phyloP scores from a whole-genome alignment of 495 filamentous ascomycete genomes.

The Bacidia rubella region DNA sequence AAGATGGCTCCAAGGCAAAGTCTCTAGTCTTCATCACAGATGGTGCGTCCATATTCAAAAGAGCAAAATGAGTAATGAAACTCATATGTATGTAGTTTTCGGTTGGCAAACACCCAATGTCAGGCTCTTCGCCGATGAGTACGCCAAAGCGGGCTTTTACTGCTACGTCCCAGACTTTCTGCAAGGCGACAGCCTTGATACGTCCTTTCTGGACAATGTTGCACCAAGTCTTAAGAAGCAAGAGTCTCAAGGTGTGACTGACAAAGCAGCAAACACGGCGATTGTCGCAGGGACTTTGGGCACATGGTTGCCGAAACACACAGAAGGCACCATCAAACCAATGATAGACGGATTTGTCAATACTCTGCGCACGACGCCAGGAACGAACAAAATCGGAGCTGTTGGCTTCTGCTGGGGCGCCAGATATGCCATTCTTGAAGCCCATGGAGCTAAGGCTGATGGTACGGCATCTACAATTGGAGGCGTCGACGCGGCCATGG shows the following conservation, averaged over 20 bases:
- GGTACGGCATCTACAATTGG: slow-evolving; percentile 25
- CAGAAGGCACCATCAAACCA: slow-evolving; percentile 18
- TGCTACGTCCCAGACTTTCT: slow-evolving; percentile 31
- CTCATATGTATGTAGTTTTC: slow-evolving; percentile 22
- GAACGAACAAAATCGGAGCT: slow-evolving; percentile 27
- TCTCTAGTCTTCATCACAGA: slow-evolving; percentile 25
- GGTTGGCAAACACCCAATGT: slow-evolving; percentile 28
- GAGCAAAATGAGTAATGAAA: not conserved
- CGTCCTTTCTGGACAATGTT: slow-evolving; percentile 26
- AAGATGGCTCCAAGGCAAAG: slow-evolving; percentile 23
- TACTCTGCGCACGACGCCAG: slow-evolving; percentile 21
- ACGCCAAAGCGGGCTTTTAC: slow-evolving; percentile 29
- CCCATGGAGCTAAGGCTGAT: slow-evolving; percentile 19
- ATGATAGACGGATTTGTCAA: slow-evolving; percentile 20
- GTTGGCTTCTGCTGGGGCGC: slow-evolving; percentile 33
- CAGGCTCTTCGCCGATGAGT: slow-evolving; percentile 32
- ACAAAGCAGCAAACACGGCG: slow-evolving; percentile 27
- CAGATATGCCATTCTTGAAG: slow-evolving; percentile 24
- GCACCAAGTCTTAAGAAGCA: slow-evolving; percentile 21
- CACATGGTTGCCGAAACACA: slow-evolving; percentile 29
- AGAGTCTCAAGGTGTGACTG: slow-evolving; percentile 16
- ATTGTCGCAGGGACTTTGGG: slow-evolving; percentile 25
- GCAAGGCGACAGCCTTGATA: slow-evolving; percentile 26
- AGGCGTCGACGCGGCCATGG: slow-evolving; percentile 26
- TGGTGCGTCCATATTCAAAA: slow-evolving; percentile 4